Evolutionary conservation across 257 asterid genomes (phyloP).

Genomic region (Prunella vulgaris): DNA sequence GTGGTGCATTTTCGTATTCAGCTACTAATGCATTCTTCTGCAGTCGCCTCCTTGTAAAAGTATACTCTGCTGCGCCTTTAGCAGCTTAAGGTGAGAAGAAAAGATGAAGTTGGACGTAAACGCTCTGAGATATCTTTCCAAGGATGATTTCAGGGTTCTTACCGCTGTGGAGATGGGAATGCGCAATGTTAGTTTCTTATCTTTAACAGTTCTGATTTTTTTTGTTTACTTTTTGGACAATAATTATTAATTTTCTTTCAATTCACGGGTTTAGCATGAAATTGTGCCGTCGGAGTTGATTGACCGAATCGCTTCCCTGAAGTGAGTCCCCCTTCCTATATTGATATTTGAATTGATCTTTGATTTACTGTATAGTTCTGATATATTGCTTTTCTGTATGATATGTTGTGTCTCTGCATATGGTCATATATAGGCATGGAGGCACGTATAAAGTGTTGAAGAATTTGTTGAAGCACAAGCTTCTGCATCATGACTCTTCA

Average conservation of each 20-base stretch:
- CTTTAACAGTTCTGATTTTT: background rate
- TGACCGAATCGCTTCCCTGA: conserved; percentile 72
- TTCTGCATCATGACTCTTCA: conserved; percentile 88
- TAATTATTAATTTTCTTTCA: background rate
- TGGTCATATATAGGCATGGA: conserved; percentile 66
- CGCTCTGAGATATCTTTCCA: conserved; percentile 74
- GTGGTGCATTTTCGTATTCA: too few relatives aligned
- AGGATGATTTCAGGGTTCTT: conserved; percentile 90
- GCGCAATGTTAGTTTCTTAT: conserved; percentile 65
- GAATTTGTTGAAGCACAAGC: conserved; percentile 95
- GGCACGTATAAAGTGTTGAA: conserved; percentile 94
- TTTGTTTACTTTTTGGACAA: background rate
- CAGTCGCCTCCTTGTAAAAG: too few relatives aligned
- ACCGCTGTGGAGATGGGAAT: conserved; percentile 98
- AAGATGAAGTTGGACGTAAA: conserved; percentile 82
- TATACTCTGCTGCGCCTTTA: background rate
- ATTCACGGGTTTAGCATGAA: conserved; percentile 56
- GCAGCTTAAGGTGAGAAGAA: background rate
- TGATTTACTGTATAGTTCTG: background rate
- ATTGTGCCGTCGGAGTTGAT: conserved; percentile 87
- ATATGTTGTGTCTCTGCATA: conserved; percentile 1
- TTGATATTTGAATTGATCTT: background rate
- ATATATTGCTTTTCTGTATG: background rate
- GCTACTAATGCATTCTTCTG: too few relatives aligned
- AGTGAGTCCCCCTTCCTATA: conserved; percentile 53